Evolutionary conservation across 768 basidiomycete genomes (phyloP), one percentile per base, ranked within the genome.

Genomic region (Amanita pseudoporphyria): DNA sequence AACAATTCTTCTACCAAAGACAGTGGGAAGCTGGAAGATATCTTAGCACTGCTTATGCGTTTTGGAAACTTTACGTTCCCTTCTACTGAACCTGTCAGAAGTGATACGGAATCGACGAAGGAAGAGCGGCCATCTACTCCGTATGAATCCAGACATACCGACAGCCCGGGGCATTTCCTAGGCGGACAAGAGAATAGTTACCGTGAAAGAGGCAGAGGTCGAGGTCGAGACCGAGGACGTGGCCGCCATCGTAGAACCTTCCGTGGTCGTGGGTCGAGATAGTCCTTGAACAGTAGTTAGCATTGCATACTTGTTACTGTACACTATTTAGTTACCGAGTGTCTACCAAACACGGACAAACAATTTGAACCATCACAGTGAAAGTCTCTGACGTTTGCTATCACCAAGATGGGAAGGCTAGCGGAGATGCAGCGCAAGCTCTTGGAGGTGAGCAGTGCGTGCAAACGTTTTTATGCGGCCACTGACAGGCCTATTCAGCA

Each of bases 401-500:
- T 46, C 51, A 38, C 32, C 64, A 76, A 58, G 21, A 97, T 97
- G 94, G 94, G 94, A 60, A 79, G 90, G 42, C 79, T 97, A 50
- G 94, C 94, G 53, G 94, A 97, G 67, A 90, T 92, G 89, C 94
- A 97, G 72, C 81, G 93, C 56, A 96, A 91, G 85, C 87, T 97
- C 67, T 60, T 72, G 50, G 74, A 72, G 71, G 66, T 75, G 58
- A 33, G 64, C 54, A 36, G 26, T 30, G 39, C 44, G 36, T 26
- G 28, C 22, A 10, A 36, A 3, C 39, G 30, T 16, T 14, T 10
- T 9, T 38, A 12, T 28, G 21, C 42, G 18, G 28, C 44, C 26
- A 31, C 13, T 47, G 64, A 79, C 45, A 73, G 42, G 9, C 30
- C 41, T 40, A 9, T 6, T 45, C 56, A 96, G 94, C 94, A 96